Conservation (phyloP, 2,329 filamentous ascomycete species). For the Aureobasidium sp. region DNA sequence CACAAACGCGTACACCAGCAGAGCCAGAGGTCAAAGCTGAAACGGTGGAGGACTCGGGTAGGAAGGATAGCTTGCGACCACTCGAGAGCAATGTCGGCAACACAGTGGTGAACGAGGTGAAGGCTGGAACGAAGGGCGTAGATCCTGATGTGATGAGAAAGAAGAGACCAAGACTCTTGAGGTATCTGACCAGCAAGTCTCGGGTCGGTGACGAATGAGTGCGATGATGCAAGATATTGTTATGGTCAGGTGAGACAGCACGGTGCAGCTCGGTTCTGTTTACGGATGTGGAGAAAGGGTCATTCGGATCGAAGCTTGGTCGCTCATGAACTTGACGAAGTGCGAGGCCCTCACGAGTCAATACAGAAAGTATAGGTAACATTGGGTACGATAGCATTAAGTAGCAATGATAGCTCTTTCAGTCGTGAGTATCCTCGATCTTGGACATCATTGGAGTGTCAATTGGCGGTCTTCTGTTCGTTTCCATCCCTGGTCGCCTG, state of each 20-base stretch:
- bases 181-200: conserved; percentile 9
- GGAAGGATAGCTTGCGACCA: neutral
- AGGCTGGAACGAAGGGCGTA: conserved; percentile 20
- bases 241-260: neutral
- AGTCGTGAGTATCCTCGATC: no score
- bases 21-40: conserved; percentile 4
- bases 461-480: neutral
- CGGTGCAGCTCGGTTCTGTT: neutral
- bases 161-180: conserved; percentile 21
- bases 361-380: neutral
- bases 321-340: neutral
- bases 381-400: neutral
- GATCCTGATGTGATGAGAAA: conserved; percentile 26
- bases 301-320: neutral
- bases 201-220: conserved; percentile 2
- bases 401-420: neutral
- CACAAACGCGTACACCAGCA: neutral
- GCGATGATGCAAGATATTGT: neutral
- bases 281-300: conserved; percentile 9
- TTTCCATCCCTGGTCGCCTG: neutral
- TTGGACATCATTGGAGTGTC: neutral
- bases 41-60: neutral
- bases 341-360: neutral
- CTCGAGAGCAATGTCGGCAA: neutral
- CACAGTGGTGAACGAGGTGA: conserved; percentile 12